Evolutionary conservation across 257 asterid genomes (phyloP), one percentile per base, ranked within the genome.

Genomic region (Solanum microdontum): DNA sequence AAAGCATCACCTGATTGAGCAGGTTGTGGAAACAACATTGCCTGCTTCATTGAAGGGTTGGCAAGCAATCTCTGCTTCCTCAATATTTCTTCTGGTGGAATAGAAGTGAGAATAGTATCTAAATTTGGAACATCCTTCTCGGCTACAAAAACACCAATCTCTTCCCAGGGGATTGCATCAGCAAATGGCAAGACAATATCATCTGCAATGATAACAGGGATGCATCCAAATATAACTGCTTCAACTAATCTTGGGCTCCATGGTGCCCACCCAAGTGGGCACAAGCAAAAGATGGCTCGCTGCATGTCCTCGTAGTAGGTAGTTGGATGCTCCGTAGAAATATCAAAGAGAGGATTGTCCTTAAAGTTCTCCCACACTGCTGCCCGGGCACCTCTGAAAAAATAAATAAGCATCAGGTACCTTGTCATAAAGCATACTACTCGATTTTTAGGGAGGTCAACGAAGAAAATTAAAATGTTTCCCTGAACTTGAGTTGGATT

Each of bases 251-350:
- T 90, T 14, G 98, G 99, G 86, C 99, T 95, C 98, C 99, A 96
- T 30, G 99, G 99, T 17, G 99, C 98, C 99, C 99, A 96, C n/a
- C 99, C 99, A 32, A 96, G 96, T 3, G 99, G 99, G 64, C 99
- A 96, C 87, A 96, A 89, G 79, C 99, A 96, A 89, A 96, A 96
- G 62, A 95, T 88, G 14, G 98, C 95, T 48, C 99, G 90, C 89
- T 95, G 99, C 98, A 95, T 95, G 89, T 96, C 99, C 89, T 95
- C 98, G 2, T 96, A 95, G 92, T 96, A 96, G 11, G 98, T 94
- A 1, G 94, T 91, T 24, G 98, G 98, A 91, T 95, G 99, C 84
- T 96, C 98, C 0, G 96, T 96, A 19, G 98, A 95, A 82, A 96
- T 94, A 88, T 96, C 98, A 15, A 96, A 96, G 17, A 94, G 92